Evolutionary conservation across 1,139 yeast genomes (phyloP).

Genomic region (Sugiyamaella castrensis): DNA sequence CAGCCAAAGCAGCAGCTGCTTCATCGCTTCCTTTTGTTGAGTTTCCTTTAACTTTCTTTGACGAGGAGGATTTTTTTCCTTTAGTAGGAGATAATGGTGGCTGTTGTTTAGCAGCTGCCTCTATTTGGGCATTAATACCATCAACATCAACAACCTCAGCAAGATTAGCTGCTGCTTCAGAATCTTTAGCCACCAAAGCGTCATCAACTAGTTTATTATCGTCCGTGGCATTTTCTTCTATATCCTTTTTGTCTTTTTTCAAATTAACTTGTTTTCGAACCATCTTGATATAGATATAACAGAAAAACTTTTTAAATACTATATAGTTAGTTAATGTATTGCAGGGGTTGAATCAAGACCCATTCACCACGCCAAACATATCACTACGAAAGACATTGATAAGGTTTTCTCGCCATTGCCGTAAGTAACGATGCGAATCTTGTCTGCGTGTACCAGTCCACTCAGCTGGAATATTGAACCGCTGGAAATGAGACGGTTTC

Average conservation of each 20-base stretch:
- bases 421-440: too few relatives aligned
- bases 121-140: not conserved
- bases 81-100: conserved; percentile 1
- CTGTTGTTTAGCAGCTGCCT: not conserved
- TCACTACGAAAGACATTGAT: too few relatives aligned
- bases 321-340: too few relatives aligned
- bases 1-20: not conserved
- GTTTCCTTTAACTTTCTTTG: not conserved
- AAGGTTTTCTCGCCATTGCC: too few relatives aligned
- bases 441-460: too few relatives aligned
- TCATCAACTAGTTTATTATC: conserved; percentile 9
- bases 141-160: not conserved
- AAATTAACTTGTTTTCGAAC: too few relatives aligned
- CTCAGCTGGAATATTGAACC: too few relatives aligned
- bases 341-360: too few relatives aligned
- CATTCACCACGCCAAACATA: too few relatives aligned
- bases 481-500: too few relatives aligned
- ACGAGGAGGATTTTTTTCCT: not conserved
- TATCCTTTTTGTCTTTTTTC: not conserved
- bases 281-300: too few relatives aligned
- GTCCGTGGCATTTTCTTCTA: not conserved
- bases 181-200: conserved; percentile 9
- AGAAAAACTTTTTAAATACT: too few relatives aligned
- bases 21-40: conserved; percentile 1
- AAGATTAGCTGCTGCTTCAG: not conserved